phyloP scores from a whole-genome alignment of 2,329 filamentous ascomycete genomes.

The Dactylellina sp. region DNA sequence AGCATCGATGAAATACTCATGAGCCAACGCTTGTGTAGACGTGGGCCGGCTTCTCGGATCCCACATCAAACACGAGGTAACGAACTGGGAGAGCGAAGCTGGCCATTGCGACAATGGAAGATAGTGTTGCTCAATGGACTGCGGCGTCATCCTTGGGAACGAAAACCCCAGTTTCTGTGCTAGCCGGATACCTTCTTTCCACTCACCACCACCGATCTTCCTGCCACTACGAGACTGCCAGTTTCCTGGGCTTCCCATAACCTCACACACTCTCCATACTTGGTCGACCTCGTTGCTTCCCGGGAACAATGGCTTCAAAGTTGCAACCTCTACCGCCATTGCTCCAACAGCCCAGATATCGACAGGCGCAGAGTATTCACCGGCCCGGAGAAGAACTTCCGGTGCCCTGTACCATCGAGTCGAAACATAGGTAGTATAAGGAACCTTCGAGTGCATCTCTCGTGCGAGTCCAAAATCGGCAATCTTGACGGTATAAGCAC shows the following conservation, averaged over 20 bases:
- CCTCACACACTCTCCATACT: conserved; percentile 98
- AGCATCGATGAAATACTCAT: conserved; percentile 94
- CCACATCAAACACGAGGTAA: conserved; percentile 99
- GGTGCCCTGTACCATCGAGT: conserved; percentile 96
- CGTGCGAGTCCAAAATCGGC: conserved; percentile 97
- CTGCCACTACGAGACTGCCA: conserved; percentile 94
- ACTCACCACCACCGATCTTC: conserved; percentile 93
- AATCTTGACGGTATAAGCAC: conserved; percentile 95
- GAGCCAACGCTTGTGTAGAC: conserved; percentile 90
- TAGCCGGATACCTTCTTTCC: conserved; percentile 91
- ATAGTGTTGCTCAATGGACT: conserved; percentile 55
- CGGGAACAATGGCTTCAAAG: conserved; percentile 94
- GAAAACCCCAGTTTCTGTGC: conserved; percentile 98
- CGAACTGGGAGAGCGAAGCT: conserved; percentile 84
- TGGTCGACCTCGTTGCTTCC: conserved; percentile 98
- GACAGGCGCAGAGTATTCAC: conserved; percentile 96
- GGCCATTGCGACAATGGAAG: conserved; percentile 93
- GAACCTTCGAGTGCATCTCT: conserved; percentile 94
- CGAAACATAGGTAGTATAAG: conserved; percentile 98
- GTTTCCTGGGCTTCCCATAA: conserved; percentile 98
- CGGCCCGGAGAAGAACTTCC: conserved; percentile 90
- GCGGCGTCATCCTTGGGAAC: conserved; percentile 78
- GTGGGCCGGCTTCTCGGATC: conserved; percentile 92
- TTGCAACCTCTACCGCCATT: conserved; percentile 98
- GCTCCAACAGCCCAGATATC: conserved; percentile 99